These are phyloP conservation scores for Acer yangbiense DNA, from an alignment of 345 rosid species.

Conservation along the genomic window DNA sequence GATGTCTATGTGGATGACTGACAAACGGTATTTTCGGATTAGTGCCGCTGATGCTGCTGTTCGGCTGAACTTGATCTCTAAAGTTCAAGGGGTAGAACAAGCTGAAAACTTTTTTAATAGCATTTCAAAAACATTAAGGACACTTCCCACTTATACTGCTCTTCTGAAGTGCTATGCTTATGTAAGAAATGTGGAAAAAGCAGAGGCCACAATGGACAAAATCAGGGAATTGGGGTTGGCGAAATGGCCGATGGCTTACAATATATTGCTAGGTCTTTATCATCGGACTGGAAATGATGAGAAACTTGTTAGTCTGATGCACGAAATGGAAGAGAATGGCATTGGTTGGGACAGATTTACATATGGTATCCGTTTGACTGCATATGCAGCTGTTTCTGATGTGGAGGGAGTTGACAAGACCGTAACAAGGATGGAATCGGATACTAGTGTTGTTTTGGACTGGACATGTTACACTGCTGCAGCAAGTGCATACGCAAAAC, in stretches of 20 bases:
- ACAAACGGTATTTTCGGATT: slow-evolving; percentile 25
- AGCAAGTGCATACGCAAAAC: slow-evolving; percentile 29
- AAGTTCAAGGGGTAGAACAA: slow-evolving; percentile 36
- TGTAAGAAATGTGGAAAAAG: slow-evolving; percentile 35
- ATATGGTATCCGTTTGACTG: slow-evolving; percentile 24
- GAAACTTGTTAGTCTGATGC: slow-evolving; percentile 27
- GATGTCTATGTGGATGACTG: slow-evolving; percentile 52
- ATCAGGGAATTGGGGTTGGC: slow-evolving; percentile 37
- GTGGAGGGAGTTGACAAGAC: slow-evolving; percentile 27
- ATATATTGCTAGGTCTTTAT: slow-evolving; percentile 34
- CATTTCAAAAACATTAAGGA: slow-evolving; percentile 24
- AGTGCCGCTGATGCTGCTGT: slow-evolving; percentile 30
- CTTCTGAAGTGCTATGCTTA: slow-evolving; percentile 44
- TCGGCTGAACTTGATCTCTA: slow-evolving; percentile 42
- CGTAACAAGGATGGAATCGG: slow-evolving; percentile 32
- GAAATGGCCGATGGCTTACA: slow-evolving; percentile 14
- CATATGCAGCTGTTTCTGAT: slow-evolving; percentile 33
- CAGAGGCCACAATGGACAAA: slow-evolving; percentile 39
- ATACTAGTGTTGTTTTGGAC: slow-evolving; percentile 21
- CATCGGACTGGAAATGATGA: slow-evolving; percentile 26
- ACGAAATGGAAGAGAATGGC: slow-evolving; percentile 38
- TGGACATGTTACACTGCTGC: slow-evolving; percentile 19
- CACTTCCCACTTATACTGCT: slow-evolving; percentile 27
- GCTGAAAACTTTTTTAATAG: slow-evolving; percentile 39
- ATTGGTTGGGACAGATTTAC: slow-evolving; percentile 22